A percentile compares a stretch with the other conserved stretches of the same genome.
These are phyloP conservation scores for Leonotis leonurus DNA, from an alignment of 257 asterid genomes.

Conservation along the genomic window DNA sequence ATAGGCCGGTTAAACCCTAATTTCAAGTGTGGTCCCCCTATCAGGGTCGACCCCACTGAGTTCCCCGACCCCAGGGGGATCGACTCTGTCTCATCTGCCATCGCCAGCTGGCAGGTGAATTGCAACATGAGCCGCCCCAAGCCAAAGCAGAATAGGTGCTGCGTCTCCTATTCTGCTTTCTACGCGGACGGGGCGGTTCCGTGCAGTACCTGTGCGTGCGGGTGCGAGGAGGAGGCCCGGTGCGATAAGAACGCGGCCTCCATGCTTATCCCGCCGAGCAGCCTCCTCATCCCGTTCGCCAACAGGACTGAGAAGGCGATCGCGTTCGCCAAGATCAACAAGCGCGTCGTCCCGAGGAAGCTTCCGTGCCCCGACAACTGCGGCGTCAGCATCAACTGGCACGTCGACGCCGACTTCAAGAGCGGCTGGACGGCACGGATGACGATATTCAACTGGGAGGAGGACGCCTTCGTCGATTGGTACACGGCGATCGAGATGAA, in stretches of 20 bases:
- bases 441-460: constrained; percentile 85
- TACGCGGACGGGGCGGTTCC: constrained; percentile 60
- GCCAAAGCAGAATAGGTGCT: constrained; percentile 48
- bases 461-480: constrained; percentile 56
- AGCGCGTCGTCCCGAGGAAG: constrained; percentile 32
- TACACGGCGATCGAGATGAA: constrained; percentile 60
- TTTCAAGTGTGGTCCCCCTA: constrained; percentile 71
- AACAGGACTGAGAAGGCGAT: constrained; percentile 52
- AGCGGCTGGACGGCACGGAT: constrained; percentile 83
- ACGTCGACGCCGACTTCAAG: constrained; percentile 66
- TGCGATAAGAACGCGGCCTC: constrained; percentile 41
- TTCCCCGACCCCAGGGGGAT: constrained; percentile 72
- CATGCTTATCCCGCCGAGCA: constrained; percentile 53
- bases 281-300: constrained; percentile 64
- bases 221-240: constrained; percentile 37
- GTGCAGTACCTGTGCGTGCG: constrained; percentile 86
- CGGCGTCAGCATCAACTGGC: constrained; percentile 94
- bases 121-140: constrained; percentile 75
- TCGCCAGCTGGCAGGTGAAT: constrained; percentile 74
- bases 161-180: constrained; percentile 86
- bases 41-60: constrained; percentile 52
- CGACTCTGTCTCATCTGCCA: constrained; percentile 36
- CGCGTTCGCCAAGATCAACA: constrained; percentile 53
- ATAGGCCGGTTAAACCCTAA: constrained; percentile 57
- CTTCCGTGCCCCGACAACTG: constrained; percentile 90